Evolutionary conservation across 768 basidiomycete species (phyloP).

Genomic region (Amanita polypyramis): DNA sequence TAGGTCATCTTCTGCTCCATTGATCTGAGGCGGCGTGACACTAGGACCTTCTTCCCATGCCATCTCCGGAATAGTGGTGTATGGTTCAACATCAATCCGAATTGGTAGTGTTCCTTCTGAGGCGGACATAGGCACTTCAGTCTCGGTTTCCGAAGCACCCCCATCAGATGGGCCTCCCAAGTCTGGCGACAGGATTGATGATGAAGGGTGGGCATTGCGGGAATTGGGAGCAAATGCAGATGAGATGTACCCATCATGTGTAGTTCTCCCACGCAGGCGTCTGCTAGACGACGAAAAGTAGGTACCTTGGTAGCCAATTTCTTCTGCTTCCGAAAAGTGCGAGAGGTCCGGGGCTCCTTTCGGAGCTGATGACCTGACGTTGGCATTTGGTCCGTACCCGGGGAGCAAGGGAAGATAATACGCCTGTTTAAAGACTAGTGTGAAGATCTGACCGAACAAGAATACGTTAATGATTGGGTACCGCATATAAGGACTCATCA

Average conservation of each 20-base stretch:
- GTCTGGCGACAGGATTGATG: background rate
- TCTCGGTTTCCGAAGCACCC: conserved; percentile 3
- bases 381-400: conserved; percentile 79
- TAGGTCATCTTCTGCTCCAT: conserved; percentile 27
- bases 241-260: conserved; percentile 57
- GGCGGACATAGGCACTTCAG: background rate
- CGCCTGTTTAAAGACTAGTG: conserved; percentile 38
- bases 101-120: background rate
- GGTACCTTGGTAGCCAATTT: conserved; percentile 78
- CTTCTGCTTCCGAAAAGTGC: conserved; percentile 79
- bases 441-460: conserved; percentile 2
- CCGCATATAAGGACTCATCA: conserved; percentile 90
- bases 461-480: conserved; percentile 29
- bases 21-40: conserved; percentile 10
- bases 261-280: conserved; percentile 15
- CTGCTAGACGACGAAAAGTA: conserved; percentile 48
- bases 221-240: conserved; percentile 31
- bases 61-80: background rate
- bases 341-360: conserved; percentile 44
- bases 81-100: background rate
- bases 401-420: conserved; percentile 88
- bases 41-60: background rate
- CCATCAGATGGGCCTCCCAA: background rate
- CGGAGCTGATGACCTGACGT: conserved; percentile 75
- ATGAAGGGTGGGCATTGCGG: conserved; percentile 14